phyloP scores from a whole-genome alignment of 129 eudicot genomes.

The Flaveria bidentis region DNA sequence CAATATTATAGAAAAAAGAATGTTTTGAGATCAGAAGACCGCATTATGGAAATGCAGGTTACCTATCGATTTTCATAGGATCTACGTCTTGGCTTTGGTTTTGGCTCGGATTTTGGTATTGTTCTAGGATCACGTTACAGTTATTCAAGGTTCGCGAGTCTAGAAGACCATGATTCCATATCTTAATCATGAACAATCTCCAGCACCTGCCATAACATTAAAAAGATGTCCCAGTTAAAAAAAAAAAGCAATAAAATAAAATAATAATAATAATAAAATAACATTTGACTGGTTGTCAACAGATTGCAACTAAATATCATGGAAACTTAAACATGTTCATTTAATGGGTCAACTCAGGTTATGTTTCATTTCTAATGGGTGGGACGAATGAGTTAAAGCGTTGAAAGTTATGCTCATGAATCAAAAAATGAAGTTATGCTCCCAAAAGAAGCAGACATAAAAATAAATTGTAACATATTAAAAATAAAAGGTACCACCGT shows the following conservation, averaged over 20 bases:
- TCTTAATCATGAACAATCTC: slow-evolving; percentile 79
- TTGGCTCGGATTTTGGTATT: slow-evolving; percentile 46
- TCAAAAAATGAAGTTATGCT: background rate
- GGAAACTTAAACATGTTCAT: background rate
- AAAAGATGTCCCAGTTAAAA: background rate
- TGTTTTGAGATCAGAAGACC: slow-evolving; percentile 15
- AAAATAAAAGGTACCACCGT: slow-evolving; percentile 11
- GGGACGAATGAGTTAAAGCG: background rate
- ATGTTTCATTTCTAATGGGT: background rate
- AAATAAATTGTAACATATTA: background rate
- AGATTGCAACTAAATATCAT: background rate
- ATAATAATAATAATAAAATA: too few relatives aligned
- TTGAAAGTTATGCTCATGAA: background rate
- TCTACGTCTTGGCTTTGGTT: slow-evolving; percentile 37
- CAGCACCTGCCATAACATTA: slow-evolving; percentile 70
- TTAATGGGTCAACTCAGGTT: background rate
- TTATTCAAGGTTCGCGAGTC: slow-evolving; percentile 78
- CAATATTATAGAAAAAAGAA: slow-evolving; percentile 8
- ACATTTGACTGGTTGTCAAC: background rate
- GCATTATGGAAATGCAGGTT: slow-evolving; percentile 10
- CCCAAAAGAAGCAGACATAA: background rate
- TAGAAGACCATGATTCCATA: slow-evolving; percentile 94
- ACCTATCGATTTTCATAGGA: slow-evolving; percentile 30
- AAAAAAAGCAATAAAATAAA: background rate
- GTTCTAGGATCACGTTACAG: slow-evolving; percentile 67